Conservation (phyloP, 805 yeast genomes). For the Candida pseudoglaebosa region DNA sequence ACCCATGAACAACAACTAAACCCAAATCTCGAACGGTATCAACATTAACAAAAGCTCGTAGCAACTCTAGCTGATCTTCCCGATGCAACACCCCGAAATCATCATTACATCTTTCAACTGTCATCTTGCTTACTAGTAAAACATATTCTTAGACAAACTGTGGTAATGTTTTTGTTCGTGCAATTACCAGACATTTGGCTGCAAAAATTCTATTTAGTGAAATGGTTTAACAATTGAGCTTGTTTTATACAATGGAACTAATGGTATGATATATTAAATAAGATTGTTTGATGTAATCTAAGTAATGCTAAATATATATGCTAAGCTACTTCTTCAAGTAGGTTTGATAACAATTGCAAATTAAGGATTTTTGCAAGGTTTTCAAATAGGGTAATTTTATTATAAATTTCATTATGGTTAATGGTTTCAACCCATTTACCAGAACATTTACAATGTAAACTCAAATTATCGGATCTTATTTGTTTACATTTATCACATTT, state of each 20-base stretch:
- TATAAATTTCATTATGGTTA: slow-evolving; percentile 39
- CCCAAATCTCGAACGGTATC: slow-evolving; percentile 27
- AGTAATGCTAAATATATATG: too few relatives aligned
- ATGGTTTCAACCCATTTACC: slow-evolving; percentile 74
- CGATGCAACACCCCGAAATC: slow-evolving; percentile 16
- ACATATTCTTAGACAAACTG: too few relatives aligned
- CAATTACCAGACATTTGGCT: too few relatives aligned
- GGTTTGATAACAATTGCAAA: slow-evolving; percentile 48
- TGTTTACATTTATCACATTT: slow-evolving; percentile 74
- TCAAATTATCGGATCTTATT: slow-evolving; percentile 63
- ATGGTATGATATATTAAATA: neutral
- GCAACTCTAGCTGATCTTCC: slow-evolving; percentile 29
- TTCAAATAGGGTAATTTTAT: slow-evolving; percentile 45
- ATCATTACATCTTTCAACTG: neutral
- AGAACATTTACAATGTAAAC: slow-evolving; percentile 79
- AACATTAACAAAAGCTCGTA: slow-evolving; percentile 31
- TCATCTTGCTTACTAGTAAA: too few relatives aligned
- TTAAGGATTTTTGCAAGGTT: slow-evolving; percentile 61
- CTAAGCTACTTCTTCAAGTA: slow-evolving; percentile 22
- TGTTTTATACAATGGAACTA: neutral
- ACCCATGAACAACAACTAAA: slow-evolving; percentile 44
- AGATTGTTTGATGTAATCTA: too few relatives aligned
- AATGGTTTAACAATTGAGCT: too few relatives aligned
- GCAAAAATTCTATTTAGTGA: too few relatives aligned
- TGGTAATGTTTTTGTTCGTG: too few relatives aligned